Conservation (phyloP, 345 rosid genomes). For the Mallotus nudiflorus region DNA sequence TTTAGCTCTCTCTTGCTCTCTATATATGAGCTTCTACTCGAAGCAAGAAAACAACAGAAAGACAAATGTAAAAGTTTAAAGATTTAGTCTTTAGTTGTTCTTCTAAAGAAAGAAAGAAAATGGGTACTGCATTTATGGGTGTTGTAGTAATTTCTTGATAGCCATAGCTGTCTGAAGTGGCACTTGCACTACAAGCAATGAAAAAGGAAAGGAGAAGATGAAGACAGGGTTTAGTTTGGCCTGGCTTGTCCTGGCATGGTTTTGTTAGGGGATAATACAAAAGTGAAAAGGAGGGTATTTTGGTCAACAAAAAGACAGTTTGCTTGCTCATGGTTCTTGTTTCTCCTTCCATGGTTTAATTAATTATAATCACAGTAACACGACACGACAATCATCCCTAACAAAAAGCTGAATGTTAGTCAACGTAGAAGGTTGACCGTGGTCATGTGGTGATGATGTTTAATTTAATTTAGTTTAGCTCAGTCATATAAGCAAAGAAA, state of each 20-base stretch:
- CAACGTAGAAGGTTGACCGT: background rate
- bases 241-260: background rate
- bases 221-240: too few species aligned
- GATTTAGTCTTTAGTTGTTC: background rate
- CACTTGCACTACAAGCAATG: conserved; percentile 33
- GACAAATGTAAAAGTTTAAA: background rate
- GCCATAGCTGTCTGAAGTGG: conserved; percentile 13
- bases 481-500: background rate
- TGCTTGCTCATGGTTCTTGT: conserved; percentile 14
- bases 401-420: background rate
- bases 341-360: background rate
- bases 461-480: too few species aligned
- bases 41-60: conserved; percentile 9
- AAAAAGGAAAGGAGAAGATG: conserved; percentile 1
- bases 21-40: conserved; percentile 5
- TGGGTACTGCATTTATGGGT: too few species aligned
- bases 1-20: background rate
- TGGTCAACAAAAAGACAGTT: conserved; percentile 19
- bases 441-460: background rate
- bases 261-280: background rate
- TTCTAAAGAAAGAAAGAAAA: background rate
- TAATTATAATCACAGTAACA: background rate
- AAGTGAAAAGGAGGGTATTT: conserved; percentile 26
- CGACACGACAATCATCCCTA: conserved; percentile 5
- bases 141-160: conserved; percentile 9